phyloP scores from a whole-genome alignment of 306 rosid species.

The Potentilla sterilis region DNA sequence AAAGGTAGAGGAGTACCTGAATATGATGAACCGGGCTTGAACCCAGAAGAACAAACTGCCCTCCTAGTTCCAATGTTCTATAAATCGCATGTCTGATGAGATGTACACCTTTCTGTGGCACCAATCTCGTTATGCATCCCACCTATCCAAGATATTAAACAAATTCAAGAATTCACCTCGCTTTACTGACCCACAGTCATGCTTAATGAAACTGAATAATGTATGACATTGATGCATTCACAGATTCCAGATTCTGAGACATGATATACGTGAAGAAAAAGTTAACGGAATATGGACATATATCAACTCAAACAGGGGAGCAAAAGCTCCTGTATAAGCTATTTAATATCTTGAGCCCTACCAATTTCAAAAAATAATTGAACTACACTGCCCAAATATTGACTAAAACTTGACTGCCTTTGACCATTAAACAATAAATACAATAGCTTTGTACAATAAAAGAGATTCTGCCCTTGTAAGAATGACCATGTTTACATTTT shows the following conservation, averaged over 20 bases:
- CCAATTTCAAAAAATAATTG: not conserved
- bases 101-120: constrained; percentile 97
- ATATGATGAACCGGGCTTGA: constrained; percentile 90
- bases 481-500: not conserved
- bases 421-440: not conserved
- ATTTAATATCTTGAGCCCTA: not conserved
- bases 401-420: not conserved
- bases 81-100: constrained; percentile 92
- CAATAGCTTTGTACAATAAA: not conserved
- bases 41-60: constrained; percentile 95
- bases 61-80: constrained; percentile 81
- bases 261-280: not conserved
- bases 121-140: constrained; percentile 93
- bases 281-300: not conserved
- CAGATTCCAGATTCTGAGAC: not conserved
- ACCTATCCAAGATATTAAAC: constrained; percentile 52
- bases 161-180: constrained; percentile 20
- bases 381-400: not conserved
- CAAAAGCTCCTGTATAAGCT: not conserved
- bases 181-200: constrained; percentile 11
- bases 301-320: not conserved
- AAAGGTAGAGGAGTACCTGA: constrained; percentile 52
- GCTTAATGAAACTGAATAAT: not conserved
- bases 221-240: not conserved
- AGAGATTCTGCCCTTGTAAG: not conserved